Base-by-base conservation (phyloP, 768 basidiomycete species). In the Leccinum imitatum region DNA sequence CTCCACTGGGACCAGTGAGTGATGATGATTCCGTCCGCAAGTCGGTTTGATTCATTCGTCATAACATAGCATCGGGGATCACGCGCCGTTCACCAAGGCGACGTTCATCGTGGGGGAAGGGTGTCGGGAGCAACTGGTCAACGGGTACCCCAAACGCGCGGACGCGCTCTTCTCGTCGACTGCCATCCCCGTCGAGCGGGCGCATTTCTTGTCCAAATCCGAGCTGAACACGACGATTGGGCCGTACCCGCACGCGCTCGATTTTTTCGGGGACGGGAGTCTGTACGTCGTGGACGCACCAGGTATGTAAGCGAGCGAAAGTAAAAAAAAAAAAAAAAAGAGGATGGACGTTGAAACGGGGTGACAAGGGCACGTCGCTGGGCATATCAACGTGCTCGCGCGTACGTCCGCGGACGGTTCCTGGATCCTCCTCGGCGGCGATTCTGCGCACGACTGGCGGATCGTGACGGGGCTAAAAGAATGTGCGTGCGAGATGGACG, bases 261-360 rank as follows among this genome's bases (percentile, higher is more conserved):
- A 87, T 71, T 80, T 78, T 64, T 85, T 80, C 63, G 78, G 78
- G 19, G 85, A 88, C 61, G 85, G 85, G 7, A 83, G 81, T 63
- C 66, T 85, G 37, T 86, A 83, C 63, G 76, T 87, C 61, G 66
- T 87, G 59, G 81, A 87, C 63, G 78, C 84, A 2, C 78, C 84
- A 1, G 85, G 66, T 71, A 17, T 1, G 61, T 54, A 41, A 30
- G n/a, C 27, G 31, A 31, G 10, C 0, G 21, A n/a, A 19, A 6
- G 13, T 23, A 2, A 21, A 7, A 7, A 27, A 8, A 27, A 11
- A 15, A 6, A n/a, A 19, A 9, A 11, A 6, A 11, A 19, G 2
- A 23, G 1, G 9, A 9, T 10, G 50, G 30, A 6, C 4, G 51
- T 23, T 9, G 48, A 50, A 47, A 31, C 37, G 39, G 48, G 54